phyloP scores from a whole-genome alignment of 176 grass and related monocot genomes.

The Eragrostis nindensis region DNA sequence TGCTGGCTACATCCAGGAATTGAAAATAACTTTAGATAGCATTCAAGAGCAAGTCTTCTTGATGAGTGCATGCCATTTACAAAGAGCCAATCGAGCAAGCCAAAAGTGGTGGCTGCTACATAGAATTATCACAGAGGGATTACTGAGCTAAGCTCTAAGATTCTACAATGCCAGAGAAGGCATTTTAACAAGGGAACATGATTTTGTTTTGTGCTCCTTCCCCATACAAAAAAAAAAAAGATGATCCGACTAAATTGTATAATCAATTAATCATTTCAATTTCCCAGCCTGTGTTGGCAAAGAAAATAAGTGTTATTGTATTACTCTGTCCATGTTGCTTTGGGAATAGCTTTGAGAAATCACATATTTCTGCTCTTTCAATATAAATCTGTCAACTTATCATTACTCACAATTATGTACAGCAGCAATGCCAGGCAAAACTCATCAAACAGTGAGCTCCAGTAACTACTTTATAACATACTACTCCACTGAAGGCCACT shows the following conservation, averaged over 20 bases:
- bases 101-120: neutral
- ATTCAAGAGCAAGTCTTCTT: slow-evolving; percentile 4
- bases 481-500: neutral
- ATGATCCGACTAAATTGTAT: neutral
- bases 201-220: neutral
- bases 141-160: neutral
- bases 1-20: slow-evolving; percentile 69
- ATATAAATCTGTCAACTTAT: neutral
- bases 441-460: neutral
- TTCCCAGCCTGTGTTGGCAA: neutral
- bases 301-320: slow-evolving; percentile 4
- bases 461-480: neutral
- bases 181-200: neutral
- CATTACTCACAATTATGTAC: neutral
- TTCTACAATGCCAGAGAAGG: neutral
- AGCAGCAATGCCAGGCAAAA: slow-evolving; percentile 14
- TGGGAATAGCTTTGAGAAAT: neutral
- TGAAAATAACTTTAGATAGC: slow-evolving; percentile 23
- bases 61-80: slow-evolving; percentile 19
- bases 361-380: neutral
- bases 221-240: neutral
- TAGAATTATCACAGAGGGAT: neutral
- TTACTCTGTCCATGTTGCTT: neutral
- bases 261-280: neutral
- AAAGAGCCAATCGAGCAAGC: neutral